A percentile compares a stretch with the other conserved stretches of the same genome.
phyloP scores from a whole-genome alignment of 106 monocot genomes.

The Dendrobium chrysotoxum region DNA sequence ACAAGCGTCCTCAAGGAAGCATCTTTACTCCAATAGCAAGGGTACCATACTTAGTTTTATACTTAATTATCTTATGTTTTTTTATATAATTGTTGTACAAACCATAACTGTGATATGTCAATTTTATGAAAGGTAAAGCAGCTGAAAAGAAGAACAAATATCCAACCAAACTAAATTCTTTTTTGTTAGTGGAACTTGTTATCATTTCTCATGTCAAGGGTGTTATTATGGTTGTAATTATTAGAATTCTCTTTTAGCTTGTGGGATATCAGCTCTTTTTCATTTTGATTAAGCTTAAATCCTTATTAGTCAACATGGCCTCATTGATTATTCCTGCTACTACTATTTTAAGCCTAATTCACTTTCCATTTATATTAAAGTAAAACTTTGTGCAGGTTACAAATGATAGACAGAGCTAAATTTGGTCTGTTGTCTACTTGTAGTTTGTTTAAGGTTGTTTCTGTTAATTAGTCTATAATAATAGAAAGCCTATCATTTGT shows the following conservation, averaged over 20 bases:
- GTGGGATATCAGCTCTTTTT: not conserved
- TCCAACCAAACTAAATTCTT: not conserved
- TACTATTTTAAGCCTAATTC: not conserved
- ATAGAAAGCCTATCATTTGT: no score
- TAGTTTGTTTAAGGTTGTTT: not conserved
- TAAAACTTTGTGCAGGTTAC: not conserved
- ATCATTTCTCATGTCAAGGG: not conserved
- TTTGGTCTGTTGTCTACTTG: no score
- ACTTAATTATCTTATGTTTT: not conserved
- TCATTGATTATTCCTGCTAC: not conserved
- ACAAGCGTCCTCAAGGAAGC: slow-evolving; percentile 79
- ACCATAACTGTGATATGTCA: no score
- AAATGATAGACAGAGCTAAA: not conserved
- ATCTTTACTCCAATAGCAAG: slow-evolving; percentile 67
- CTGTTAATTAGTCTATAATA: no score
- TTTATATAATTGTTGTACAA: no score
- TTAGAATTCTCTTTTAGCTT: not conserved
- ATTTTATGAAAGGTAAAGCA: no score
- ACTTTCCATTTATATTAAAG: not conserved
- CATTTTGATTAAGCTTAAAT: not conserved
- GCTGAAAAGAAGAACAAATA: no score
- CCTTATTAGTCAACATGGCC: not conserved
- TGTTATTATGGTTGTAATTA: slow-evolving; percentile 3
- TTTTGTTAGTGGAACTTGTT: not conserved
- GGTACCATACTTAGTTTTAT: slow-evolving; percentile 21